Percentiles rank a stretch among this genome's conserved stretches.
phyloP scores from a whole-genome alignment of 352 stramenopile genomes.

The Phytophthora cajani region DNA sequence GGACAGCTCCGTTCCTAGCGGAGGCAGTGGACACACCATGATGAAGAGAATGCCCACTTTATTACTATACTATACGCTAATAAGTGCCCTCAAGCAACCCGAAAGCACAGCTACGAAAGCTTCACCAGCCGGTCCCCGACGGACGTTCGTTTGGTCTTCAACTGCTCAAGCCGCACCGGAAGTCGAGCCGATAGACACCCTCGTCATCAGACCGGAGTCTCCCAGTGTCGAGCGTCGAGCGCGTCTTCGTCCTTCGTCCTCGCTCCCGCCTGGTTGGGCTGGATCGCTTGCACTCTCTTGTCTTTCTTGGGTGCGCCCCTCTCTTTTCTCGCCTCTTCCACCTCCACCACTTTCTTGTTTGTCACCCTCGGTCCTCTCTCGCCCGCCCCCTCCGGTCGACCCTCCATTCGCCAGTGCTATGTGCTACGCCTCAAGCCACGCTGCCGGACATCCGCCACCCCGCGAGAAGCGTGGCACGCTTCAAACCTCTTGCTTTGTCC shows the following conservation, averaged over 20 bases:
- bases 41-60: conserved; percentile 48
- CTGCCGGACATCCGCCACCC: conserved; percentile 17
- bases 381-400: conserved; percentile 20
- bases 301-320: conserved; percentile 32
- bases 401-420: conserved; percentile 19
- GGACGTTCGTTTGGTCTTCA: conserved; percentile 18
- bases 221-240: conserved; percentile 2
- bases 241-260: conserved; percentile 15
- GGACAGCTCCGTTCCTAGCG: not conserved
- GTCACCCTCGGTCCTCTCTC: conserved; percentile 21
- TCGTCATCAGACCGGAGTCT: not conserved
- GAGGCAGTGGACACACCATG: not conserved
- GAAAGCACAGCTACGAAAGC: conserved; percentile 40
- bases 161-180: not conserved
- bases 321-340: conserved; percentile 31
- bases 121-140: conserved; percentile 19
- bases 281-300: conserved; percentile 40
- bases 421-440: conserved; percentile 13
- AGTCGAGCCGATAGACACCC: not conserved
- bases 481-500: conserved; percentile 74
- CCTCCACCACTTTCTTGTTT: conserved; percentile 27
- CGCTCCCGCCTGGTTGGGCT: conserved; percentile 13
- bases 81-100: conserved; percentile 39
- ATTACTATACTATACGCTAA: conserved; percentile 53
- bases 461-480: conserved; percentile 23